Evolutionary conservation across 495 filamentous ascomycete species (phyloP), one percentile per base, ranked within the genome.

Genomic region (Hyphodiscus hymeniophilus): DNA sequence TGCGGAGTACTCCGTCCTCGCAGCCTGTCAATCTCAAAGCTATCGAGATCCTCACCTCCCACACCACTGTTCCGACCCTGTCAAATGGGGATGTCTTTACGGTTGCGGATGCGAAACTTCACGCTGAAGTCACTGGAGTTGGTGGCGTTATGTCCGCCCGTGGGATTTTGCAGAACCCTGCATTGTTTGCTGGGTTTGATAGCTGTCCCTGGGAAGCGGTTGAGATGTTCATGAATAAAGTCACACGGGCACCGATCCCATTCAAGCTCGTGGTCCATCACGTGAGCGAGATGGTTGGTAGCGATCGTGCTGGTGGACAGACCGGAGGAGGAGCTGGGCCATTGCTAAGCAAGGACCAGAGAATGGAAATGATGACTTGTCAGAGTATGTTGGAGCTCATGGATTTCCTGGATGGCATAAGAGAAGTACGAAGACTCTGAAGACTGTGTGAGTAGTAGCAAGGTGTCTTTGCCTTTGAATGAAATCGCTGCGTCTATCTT

Each of bases 91-190:
- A 84, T 56, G 71, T 81, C 8, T 82, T 80, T 49, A 63, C 71
- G 5, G 60, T 76, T 13, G 8, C 38, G 0, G 61, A 67, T 34
- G 64, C 64, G 15, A 13, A 56, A 17, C 20, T 35, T 15, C 64
- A 66, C 45, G 58, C 51, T 3, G 22, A 41, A 16, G 36, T 38
- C 11, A 71, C 67, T 11, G 56, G 57, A 11, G 59, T 58, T 1
- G 59, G 65, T 42, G 76, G 76, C 18, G 70, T 85, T 3, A 84
- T 85, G 81, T 71, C 80, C 38, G 81, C 81, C 13, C 68, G 81
- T 41, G 79, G 75, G 5, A 58, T 83, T 3, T 65, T 84, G 34
- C 62, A 71, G 45, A 84, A 84, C 62, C 81, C 80, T 3, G 76
- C 76, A 0, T 55, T 84, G 28, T 83, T 77, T 36, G 28, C 71